Conservation (phyloP, 2,329 filamentous ascomycete species). For the Tympanopsis confertula region DNA sequence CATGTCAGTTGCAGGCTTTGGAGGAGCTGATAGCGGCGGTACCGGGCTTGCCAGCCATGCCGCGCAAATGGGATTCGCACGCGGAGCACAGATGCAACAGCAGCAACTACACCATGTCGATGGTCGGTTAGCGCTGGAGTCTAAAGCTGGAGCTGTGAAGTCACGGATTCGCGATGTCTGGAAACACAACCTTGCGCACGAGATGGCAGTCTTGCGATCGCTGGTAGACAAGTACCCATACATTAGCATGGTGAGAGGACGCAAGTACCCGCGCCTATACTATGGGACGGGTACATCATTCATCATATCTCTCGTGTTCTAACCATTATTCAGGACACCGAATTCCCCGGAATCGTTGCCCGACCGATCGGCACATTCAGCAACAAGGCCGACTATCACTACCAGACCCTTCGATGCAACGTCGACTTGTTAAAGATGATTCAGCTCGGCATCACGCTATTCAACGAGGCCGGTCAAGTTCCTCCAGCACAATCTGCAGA, state of each 20-base stretch:
- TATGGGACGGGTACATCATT: conserved; percentile 1
- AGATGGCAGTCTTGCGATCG: conserved; percentile 54
- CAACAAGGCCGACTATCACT: conserved; percentile 66
- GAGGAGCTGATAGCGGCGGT: conserved; percentile 29
- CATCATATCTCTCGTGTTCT: conserved; percentile 1
- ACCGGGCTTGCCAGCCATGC: conserved; percentile 56
- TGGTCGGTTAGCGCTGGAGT: conserved; percentile 31
- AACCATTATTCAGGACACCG: conserved; percentile 44
- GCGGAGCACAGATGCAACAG: conserved; percentile 44
- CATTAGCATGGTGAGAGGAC: conserved; percentile 56
- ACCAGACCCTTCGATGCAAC: conserved; percentile 66
- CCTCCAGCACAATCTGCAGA: conserved; percentile 43
- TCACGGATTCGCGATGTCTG: conserved; percentile 63
- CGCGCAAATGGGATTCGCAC: conserved; percentile 56
- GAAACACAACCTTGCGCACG: conserved; percentile 56
- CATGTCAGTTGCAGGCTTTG: conserved; percentile 26
- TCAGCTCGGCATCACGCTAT: conserved; percentile 62
- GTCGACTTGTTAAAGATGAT: conserved; percentile 68
- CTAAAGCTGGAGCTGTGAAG: conserved; percentile 37
- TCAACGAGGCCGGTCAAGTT: conserved; percentile 53
- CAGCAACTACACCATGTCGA: conserved; percentile 31
- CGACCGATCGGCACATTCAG: conserved; percentile 62
- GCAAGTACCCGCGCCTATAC: conserved; percentile 4
- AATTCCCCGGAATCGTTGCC: conserved; percentile 66
- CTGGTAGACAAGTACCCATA: conserved; percentile 62